These are phyloP conservation scores for Rhizophagus clarus DNA, from an alignment of 192 early-diverging fungal species.

Conservation along the genomic window DNA sequence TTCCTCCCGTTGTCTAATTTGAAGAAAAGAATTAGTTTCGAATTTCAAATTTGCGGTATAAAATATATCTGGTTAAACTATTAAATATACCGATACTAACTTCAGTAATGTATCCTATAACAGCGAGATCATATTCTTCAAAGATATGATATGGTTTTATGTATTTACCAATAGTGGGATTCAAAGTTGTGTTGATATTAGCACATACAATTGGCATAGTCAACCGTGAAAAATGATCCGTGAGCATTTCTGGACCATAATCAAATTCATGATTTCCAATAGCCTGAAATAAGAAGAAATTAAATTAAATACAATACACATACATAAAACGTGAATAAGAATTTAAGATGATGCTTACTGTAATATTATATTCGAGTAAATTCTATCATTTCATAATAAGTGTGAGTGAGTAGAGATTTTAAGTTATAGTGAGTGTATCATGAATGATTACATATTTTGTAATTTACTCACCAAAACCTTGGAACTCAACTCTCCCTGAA, in stretches of 20 bases:
- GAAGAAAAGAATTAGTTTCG: neutral
- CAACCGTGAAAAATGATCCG: constrained; percentile 54
- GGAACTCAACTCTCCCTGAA: constrained; percentile 53
- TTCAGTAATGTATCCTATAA: constrained; percentile 69
- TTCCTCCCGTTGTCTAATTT: constrained; percentile 51
- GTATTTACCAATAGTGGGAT: constrained; percentile 44
- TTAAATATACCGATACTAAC: constrained; percentile 25
- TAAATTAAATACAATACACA: neutral
- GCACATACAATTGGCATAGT: constrained; percentile 66
- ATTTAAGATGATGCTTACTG: constrained; percentile 9
- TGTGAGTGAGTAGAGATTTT: neutral
- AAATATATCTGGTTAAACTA: too few species aligned
- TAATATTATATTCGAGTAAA: constrained; percentile 60
- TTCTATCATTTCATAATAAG: constrained; percentile 42
- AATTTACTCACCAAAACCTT: constrained; percentile 45
- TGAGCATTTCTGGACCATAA: constrained; percentile 58
- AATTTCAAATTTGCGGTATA: neutral
- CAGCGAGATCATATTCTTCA: constrained; percentile 63
- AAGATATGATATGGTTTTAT: constrained; percentile 73
- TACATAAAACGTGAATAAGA: too few species aligned
- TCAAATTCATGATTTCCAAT: constrained; percentile 83
- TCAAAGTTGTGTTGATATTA: constrained; percentile 61
- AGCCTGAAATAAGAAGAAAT: constrained; percentile 4
- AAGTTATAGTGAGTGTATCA: neutral
- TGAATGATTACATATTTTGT: neutral